Evolutionary conservation across 805 yeast species (phyloP), one percentile per base, ranked within the genome.

Genomic region (Yarrowia yakushimensis): DNA sequence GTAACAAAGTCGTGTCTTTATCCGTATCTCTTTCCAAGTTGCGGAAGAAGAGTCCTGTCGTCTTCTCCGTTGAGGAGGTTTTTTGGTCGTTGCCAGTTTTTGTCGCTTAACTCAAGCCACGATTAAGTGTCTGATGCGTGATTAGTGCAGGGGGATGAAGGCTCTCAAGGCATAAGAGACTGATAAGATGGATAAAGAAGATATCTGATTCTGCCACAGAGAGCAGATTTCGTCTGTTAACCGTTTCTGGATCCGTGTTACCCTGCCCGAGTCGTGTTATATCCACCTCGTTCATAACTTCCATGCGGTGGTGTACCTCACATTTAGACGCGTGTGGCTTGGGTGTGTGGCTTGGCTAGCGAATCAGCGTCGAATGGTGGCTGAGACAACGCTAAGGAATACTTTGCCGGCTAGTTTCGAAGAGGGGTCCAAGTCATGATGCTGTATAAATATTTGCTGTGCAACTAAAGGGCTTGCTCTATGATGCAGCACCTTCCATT

Each of bases 31-130:
- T 5, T 3, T 8, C 20, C 9, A 7, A 9, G 7, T 45, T 4
- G 52, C 17, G 17, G 46, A 13, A 8, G 27, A 20, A 13, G 36
- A 9, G 52, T 45, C 13, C 23, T 12, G 23, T 15, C 17, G 52
- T 28, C 18, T 30, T 41, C 20, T 13, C 5, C 7, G 52, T 30
- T 30, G 25, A 8, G 6, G 20, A 25, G 17, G 27, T 45, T 28
- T 45, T 6, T 11, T 45, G 36, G 22, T 18, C n/a, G n/a, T n/a
- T n/a, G n/a, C n/a, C n/a, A n/a, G n/a, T n/a, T 45, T 18, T 45
- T 45, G 52, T 45, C 52, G 52, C 52, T 28, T 45, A 48, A 48
- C 55, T 48, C 55, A 48, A 48, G 55, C 55, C 55, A 48, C 55
- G 55, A 48, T 48, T 15, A 48, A 33, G 55, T 48, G 30, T 33